A percentile compares a stretch with the other conserved stretches of the same genome.
phyloP scores from a whole-genome alignment of 805 yeast genomes.

The Starmera caribaea region DNA sequence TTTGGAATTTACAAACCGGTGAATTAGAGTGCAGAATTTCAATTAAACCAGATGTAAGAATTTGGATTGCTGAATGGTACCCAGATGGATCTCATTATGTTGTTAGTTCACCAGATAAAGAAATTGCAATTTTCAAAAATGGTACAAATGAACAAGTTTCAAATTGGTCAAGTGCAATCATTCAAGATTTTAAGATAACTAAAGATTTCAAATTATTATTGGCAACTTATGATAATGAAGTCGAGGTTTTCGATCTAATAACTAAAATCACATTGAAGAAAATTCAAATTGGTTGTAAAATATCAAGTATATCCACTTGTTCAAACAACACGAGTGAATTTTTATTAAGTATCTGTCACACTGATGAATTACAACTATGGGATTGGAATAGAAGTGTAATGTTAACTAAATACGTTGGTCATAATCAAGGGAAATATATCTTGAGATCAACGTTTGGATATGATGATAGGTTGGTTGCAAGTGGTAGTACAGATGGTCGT shows the following conservation, averaged over 20 bases:
- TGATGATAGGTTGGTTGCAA: constrained; percentile 58
- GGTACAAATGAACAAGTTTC: constrained; percentile 18
- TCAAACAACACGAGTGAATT: constrained; percentile 40
- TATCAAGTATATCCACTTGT: constrained; percentile 59
- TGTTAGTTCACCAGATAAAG: constrained; percentile 72
- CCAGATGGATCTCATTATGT: constrained; percentile 48
- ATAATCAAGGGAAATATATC: constrained; percentile 57
- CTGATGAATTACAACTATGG: constrained; percentile 79
- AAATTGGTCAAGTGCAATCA: constrained; percentile 32
- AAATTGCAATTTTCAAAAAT: constrained; percentile 37
- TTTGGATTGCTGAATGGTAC: constrained; percentile 63
- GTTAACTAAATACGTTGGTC: constrained; percentile 60
- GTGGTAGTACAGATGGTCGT: constrained; percentile 78
- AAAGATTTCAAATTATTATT: constrained; percentile 56
- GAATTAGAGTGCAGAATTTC: constrained; percentile 14
- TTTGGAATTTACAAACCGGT: constrained; percentile 53
- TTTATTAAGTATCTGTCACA: constrained; percentile 49
- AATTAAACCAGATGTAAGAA: constrained; percentile 21
- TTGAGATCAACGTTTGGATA: constrained; percentile 72
- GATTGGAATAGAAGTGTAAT: constrained; percentile 51
- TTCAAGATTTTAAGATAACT: constrained; percentile 61
- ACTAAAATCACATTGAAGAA: constrained; percentile 32
- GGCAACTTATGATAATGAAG: constrained; percentile 51
- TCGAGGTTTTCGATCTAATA: constrained; percentile 49
- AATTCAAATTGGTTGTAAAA: constrained; percentile 42